Base-by-base conservation (phyloP, 192 early-diverging fungal genomes). In the Bifiguratus adelaidae region DNA sequence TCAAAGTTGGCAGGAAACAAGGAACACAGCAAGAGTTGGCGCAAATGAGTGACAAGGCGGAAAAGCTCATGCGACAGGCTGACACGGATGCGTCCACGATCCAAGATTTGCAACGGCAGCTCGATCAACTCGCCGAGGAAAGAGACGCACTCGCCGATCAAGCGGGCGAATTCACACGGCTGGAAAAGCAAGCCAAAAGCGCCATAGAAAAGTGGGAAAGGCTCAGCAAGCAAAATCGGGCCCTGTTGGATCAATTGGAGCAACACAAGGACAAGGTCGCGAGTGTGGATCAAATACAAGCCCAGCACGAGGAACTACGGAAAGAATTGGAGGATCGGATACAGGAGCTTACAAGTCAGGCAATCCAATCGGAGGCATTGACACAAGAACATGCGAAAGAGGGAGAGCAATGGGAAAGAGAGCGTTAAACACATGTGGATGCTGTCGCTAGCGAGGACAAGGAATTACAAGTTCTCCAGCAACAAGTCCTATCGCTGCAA, bases 201-300 rank as follows among this genome's bases (percentile, higher is more conserved):
- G 16, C 32, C 3, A 24, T 20, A 18, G 44, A 45, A 28, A 45
- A 45, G n/a, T 19, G 28, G 7, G 44, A 15, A 18, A 24, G 24
- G 15, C 28, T 45, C 5, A 23, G 44, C 19, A 45, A 45, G 20
- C 28, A 45, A 30, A 45, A 45, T 30, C 29, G 44, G 12, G 32
- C 44, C 8, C 24, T 45, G 24, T 30, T 45, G 0, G 27, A 30
- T 13, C 29, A 30, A 28, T 11, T 45, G 27, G 25, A 45, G 12
- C 28, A 45, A 6, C 19, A n/a, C n/a, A n/a, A n/a, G n/a, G n/a
- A n/a, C n/a, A n/a, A n/a, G n/a, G n/a, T n/a, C n/a, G n/a, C n/a
- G n/a, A n/a, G n/a, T n/a, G n/a, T 45, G 44, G 15, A 26, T 30
- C 27, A 45, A 5, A 28, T 20, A 6, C 21, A 16, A 24, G 12